phyloP scores from a whole-genome alignment of 164 flowering plant genomes.

The Euptelea pleiosperma region DNA sequence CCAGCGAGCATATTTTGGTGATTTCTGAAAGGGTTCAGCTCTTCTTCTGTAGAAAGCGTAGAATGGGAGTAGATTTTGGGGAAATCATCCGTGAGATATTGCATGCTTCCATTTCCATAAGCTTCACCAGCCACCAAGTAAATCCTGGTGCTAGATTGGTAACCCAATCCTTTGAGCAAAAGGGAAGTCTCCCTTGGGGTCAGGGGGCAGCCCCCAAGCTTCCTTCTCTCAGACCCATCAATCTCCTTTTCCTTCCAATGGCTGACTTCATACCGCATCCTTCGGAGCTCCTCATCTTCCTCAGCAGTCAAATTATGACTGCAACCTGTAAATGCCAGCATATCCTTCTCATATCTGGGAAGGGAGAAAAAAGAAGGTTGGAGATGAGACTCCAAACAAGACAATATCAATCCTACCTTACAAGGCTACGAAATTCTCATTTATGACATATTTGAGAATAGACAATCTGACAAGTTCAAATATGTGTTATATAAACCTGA shows the following conservation, averaged over 20 bases:
- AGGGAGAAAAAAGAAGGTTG: background rate
- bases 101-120: slow-evolving; percentile 88
- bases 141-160: slow-evolving; percentile 66
- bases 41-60: slow-evolving; percentile 71
- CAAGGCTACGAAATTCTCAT: background rate
- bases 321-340: slow-evolving; percentile 99
- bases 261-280: slow-evolving; percentile 79
- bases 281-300: slow-evolving; percentile 79
- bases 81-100: slow-evolving; percentile 56
- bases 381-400: background rate
- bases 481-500: background rate
- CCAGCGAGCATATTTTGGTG: slow-evolving; percentile 99
- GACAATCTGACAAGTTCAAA: background rate
- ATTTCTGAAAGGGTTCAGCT: slow-evolving; percentile 73
- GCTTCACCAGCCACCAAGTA: slow-evolving; percentile 98
- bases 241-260: slow-evolving; percentile 99
- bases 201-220: slow-evolving; percentile 90
- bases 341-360: slow-evolving; percentile 92
- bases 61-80: slow-evolving; percentile 87
- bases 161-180: slow-evolving; percentile 75
- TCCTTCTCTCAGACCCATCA: slow-evolving; percentile 78
- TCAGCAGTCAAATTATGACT: slow-evolving; percentile 77
- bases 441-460: background rate
- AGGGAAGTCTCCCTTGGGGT: slow-evolving; percentile 95
- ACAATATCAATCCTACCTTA: background rate